Evolutionary conservation across 345 rosid genomes (phyloP), one percentile per base, ranked within the genome.

Genomic region (Salix suchowensis): DNA sequence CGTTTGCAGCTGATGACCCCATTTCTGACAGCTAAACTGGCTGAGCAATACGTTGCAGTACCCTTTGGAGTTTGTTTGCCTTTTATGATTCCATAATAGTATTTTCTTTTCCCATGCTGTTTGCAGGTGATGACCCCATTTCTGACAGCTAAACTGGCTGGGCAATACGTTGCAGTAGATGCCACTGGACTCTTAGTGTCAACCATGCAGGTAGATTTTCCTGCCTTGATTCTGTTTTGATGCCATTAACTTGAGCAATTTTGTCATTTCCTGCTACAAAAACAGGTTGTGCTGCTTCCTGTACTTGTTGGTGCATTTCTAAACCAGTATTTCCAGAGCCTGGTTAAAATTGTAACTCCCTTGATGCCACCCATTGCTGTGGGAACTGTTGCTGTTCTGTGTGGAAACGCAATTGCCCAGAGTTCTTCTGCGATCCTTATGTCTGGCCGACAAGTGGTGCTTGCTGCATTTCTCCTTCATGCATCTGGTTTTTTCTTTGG

Each of bases 261-360:
- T 37, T 72, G 7, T 32, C n/a, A 28, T 54, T 32, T 7, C 65
- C 28, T 64, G 23, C 44, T 28, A 60, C 30, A 65, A 66, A 44
- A 30, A 65, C 87, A 95, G 96, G 97, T 91, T 42, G 94, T 91
- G 77, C 94, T 92, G 85, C 92, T 95, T 81, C 97, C 97, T 62
- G 97, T 92, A 23, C 71, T 95, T 76, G 94, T 39, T 52, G 58
- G 76, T 42, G 76, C 80, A 32, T 71, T 71, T 71, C 72, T 77
- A 58, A 74, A 74, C 34, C 95, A 92, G 70, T 92, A 92, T 87
- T 91, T 91, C 78, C 77, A 84, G 65, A 83, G 84, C 77, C 42
- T 91, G 79, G 97, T 92, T 78, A 88, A 90, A 79, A 81, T 89
- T 76, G 90, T 91, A 65, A 88, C 97, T 40, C 96, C 98, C 3